A percentile compares a stretch with the other conserved stretches of the same genome.
phyloP scores from a whole-genome alignment of 257 asterid species.

The Solanum rostratum region DNA sequence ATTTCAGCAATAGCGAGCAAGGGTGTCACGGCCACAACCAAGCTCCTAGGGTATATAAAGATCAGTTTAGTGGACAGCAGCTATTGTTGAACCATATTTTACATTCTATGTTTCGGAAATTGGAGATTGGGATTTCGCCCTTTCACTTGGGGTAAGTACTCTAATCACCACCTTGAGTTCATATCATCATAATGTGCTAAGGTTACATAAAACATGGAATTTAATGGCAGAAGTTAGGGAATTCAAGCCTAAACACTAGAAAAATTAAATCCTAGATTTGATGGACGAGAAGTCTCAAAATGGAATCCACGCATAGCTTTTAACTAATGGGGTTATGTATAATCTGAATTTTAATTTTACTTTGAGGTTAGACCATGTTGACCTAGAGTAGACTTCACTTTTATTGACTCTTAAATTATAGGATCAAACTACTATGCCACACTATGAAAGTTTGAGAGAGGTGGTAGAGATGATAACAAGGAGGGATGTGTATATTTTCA shows the following conservation, averaged over 20 bases:
- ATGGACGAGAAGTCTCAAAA: background rate
- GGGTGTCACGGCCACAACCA: background rate
- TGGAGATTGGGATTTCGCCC: background rate
- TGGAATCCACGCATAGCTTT: background rate
- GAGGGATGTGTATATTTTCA: background rate
- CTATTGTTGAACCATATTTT: background rate
- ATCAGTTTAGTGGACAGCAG: background rate
- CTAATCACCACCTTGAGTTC: background rate
- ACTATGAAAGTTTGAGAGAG: background rate
- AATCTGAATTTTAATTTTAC: background rate
- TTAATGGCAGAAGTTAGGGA: background rate
- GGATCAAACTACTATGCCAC: background rate
- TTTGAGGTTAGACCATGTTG: background rate
- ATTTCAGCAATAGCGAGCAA: background rate
- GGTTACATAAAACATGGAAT: background rate
- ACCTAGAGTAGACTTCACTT: background rate
- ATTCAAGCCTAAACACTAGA: background rate
- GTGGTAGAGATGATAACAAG: background rate
- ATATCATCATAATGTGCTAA: background rate
- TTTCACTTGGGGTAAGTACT: background rate
- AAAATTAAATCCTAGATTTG: background rate
- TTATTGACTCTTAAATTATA: background rate
- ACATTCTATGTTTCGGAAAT: background rate
- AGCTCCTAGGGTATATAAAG: background rate
- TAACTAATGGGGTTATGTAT: background rate